phyloP scores from a whole-genome alignment of 352 stramenopile species.

The Thraustochytrium striatum region DNA sequence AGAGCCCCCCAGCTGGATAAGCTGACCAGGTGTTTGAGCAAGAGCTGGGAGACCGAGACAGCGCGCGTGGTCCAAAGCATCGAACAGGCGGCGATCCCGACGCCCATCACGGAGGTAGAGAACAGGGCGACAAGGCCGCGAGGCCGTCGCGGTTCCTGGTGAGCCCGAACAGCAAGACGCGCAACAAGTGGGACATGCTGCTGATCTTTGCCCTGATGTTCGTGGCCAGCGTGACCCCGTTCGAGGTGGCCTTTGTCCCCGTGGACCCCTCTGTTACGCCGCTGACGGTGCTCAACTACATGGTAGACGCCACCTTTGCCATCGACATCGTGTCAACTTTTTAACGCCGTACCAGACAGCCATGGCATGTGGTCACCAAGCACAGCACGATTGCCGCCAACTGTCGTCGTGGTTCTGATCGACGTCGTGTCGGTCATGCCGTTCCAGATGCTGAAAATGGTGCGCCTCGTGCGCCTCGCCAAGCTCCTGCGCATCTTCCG shows the following conservation, averaged over 20 bases:
- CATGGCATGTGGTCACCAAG: slow-evolving; percentile 27
- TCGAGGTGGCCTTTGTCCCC: slow-evolving; percentile 48
- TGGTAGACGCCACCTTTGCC: slow-evolving; percentile 50
- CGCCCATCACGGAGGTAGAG: too few relatives aligned
- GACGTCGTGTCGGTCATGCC: slow-evolving; percentile 42
- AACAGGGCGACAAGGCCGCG: too few relatives aligned
- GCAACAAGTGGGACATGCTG: slow-evolving; percentile 47
- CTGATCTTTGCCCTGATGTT: slow-evolving; percentile 44
- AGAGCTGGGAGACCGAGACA: too few relatives aligned
- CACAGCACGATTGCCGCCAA: slow-evolving; percentile 49
- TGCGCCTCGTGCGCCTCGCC: slow-evolving; percentile 49
- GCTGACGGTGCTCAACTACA: slow-evolving; percentile 44
- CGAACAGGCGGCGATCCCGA: too few relatives aligned
- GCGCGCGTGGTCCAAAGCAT: too few relatives aligned
- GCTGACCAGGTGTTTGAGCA: too few relatives aligned
- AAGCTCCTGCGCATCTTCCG: slow-evolving; percentile 53
- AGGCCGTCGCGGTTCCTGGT: not conserved
- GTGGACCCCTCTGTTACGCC: too few relatives aligned
- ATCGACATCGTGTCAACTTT: slow-evolving; percentile 53
- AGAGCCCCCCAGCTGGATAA: too few relatives aligned
- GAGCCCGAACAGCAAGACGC: not conserved
- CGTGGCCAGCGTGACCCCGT: slow-evolving; percentile 49
- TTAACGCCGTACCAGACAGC: slow-evolving; percentile 38
- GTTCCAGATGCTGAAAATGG: slow-evolving; percentile 38
- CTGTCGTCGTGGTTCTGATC: slow-evolving; percentile 36